Base-by-base conservation (phyloP, 108 stramenopile species). In the Pseudonitzschia multiseries region DNA sequence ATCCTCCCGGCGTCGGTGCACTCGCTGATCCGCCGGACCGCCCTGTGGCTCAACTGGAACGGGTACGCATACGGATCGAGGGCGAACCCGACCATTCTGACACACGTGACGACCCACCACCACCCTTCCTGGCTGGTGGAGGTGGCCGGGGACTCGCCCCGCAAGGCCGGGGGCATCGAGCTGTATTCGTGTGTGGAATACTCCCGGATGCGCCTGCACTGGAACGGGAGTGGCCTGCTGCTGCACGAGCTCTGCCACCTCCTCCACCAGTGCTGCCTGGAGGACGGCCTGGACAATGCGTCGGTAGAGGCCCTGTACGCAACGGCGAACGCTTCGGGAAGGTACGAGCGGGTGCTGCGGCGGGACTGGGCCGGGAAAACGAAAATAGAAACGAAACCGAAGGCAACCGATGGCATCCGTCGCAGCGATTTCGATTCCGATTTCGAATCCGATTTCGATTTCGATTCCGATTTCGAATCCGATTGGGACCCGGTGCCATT, bases 201-300 rank as follows among this genome's bases (percentile, higher is more conserved):
- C 73, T 76, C 75, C 62, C 71, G 69, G 51, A 92, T 88, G 87
- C 73, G 93, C 15, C 70, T 81, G 68, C 93, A 94, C 63, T 94
- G 89, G 86, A 90, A 94, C 67, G 89, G 91, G 17, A 80, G 83
- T 63, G 93, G 93, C 2, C 73, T 94, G 20, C 65, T 94, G n/a
- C 73, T 92, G 8, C 93, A 94, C 62, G 93, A 94, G 66, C 54
- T 90, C 12, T 94, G 93, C 50, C 93, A 91, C 83, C 67, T 94
- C 24, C 85, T 94, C 43, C 93, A 94, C 74, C 91, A 92, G 69
- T 79, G 77, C 41, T 81, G 71, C 51, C 76, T 94, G 4, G 77
- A 82, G 8, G 74, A 81, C 56, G 93, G 93, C 1, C 62, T 94
- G 73, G 79, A 83, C 21, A 87, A 90, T 76, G 21, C 63, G 1